A percentile compares a stretch with the other conserved stretches of the same genome.
phyloP scores from a whole-genome alignment of 805 yeast species.

The Saccharomyces mikatae region DNA sequence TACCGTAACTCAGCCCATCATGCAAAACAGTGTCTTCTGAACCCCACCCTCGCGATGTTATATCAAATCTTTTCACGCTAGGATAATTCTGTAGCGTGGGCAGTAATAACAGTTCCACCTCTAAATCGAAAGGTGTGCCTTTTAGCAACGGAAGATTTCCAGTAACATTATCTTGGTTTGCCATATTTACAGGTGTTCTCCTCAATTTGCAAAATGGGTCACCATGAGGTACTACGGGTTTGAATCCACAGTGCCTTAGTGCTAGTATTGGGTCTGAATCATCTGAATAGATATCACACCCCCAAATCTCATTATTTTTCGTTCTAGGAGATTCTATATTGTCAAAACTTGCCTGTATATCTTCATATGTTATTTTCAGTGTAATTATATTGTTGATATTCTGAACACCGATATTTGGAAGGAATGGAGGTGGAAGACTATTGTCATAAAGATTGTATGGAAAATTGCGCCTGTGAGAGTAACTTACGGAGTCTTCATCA shows the following conservation, averaged over 20 bases:
- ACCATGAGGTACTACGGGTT: slow-evolving; percentile 11
- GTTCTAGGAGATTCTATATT: slow-evolving; percentile 36
- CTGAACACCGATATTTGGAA: slow-evolving; percentile 17
- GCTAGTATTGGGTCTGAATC: slow-evolving; percentile 79
- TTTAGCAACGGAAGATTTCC: slow-evolving; percentile 21
- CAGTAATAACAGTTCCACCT: slow-evolving; percentile 39
- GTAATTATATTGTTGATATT: slow-evolving; percentile 18
- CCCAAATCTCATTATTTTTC: slow-evolving; percentile 65
- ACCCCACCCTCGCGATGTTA: slow-evolving; percentile 71
- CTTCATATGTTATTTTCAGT: slow-evolving; percentile 18
- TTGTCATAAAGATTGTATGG: slow-evolving; percentile 7
- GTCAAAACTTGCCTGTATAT: slow-evolving; percentile 25
- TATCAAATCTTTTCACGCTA: slow-evolving; percentile 60
- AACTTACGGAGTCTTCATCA: not conserved
- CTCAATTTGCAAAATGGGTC: slow-evolving; percentile 7
- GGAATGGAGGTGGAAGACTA: slow-evolving; percentile 19
- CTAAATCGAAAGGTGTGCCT: slow-evolving; percentile 24
- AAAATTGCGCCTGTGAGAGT: not conserved
- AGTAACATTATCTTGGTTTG: slow-evolving; percentile 25
- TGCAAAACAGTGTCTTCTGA: slow-evolving; percentile 35
- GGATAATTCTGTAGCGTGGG: slow-evolving; percentile 61
- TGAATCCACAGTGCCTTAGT: slow-evolving; percentile 65
- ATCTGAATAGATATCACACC: slow-evolving; percentile 86
- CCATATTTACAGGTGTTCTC: slow-evolving; percentile 37
- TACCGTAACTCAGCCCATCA: slow-evolving; percentile 68